Base-by-base conservation (phyloP, 176 grass and related monocot species). In the Oryza coarctata region DNA sequence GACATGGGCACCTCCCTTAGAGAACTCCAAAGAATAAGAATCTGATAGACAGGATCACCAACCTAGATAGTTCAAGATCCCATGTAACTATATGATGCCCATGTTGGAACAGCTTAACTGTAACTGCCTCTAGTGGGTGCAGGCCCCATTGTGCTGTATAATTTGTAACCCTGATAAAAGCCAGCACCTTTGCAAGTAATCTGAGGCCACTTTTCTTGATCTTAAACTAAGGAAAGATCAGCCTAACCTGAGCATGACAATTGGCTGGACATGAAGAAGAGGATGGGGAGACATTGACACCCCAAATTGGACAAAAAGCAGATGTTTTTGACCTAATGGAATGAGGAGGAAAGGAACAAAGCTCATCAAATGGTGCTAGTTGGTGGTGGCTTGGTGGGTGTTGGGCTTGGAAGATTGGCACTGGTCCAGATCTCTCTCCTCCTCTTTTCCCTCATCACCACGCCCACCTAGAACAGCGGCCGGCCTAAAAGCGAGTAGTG, bases 301-400 rank as follows among this genome's bases (percentile, higher is more conserved):
- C n/a, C 35, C 15, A 20, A 79, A 18, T 57, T 75, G 18, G 57
- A 41, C 22, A 81, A 55, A 77, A 28, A 31, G 57, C 20, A n/a
- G 36, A 55, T 40, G 65, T 45, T 70, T 70, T 67, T 76, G 71
- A 76, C 76, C 87, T 40, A 34, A 65, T 57, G 71, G 25, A 70
- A 73, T 31, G 69, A 29, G 75, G 52, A 39, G 26, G 41, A 45
- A 27, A 79, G 80, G 61, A 39, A 41, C 63, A 80, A 3, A 89
- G 14, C 55, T 60, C 55, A 60, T 23, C 55, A 60, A 60, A 60
- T 25, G n/a, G 50, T 60, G n/a, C 63, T 64, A 36, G 87, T 89
- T 89, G 87, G 76, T 78, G 87, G 63, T 78, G 74, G 0, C 20
- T 71, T 52, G 83, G 83, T 79, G 75, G 83, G 30, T 70, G 17